Conservation (phyloP, 2,329 filamentous ascomycete genomes). For the Sordariomycetes sp. region DNA sequence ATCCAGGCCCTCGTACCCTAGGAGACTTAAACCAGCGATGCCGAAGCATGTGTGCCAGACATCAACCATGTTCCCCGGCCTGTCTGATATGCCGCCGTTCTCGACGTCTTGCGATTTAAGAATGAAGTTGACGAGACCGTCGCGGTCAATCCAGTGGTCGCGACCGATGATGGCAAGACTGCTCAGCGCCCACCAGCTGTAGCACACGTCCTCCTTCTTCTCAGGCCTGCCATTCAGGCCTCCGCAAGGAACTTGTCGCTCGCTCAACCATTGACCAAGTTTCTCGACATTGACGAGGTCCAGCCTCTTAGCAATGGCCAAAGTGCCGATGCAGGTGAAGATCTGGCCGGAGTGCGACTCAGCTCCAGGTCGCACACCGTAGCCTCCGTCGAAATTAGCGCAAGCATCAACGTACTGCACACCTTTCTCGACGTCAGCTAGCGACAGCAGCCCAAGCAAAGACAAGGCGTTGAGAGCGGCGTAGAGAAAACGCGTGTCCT, state of each 20-base stretch:
- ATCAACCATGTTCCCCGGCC: conserved; percentile 91
- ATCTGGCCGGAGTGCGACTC: conserved; percentile 95
- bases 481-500: conserved; percentile 91
- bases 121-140: conserved; percentile 74
- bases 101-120: conserved; percentile 81
- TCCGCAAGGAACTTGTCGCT: conserved; percentile 78
- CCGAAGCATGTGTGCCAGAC: conserved; percentile 94
- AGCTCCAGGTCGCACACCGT: conserved; percentile 79
- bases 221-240: conserved; percentile 91
- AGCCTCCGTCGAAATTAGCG: conserved; percentile 90
- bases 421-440: conserved; percentile 73
- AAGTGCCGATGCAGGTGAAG: conserved; percentile 83
- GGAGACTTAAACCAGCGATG: conserved; percentile 75
- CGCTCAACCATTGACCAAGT: conserved; percentile 83
- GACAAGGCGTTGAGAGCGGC: conserved; percentile 84
- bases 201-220: conserved; percentile 94
- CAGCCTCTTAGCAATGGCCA: conserved; percentile 73
- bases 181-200: conserved; percentile 97
- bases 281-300: conserved; percentile 77
- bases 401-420: conserved; percentile 73
- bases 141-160: conserved; percentile 86
- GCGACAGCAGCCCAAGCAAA: conserved; percentile 61
- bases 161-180: conserved; percentile 83
- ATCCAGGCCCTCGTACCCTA: conserved; percentile 67
- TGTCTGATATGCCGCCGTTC: conserved; percentile 76